Conservation (phyloP, 805 yeast species). For the Kodamaea restingae region DNA sequence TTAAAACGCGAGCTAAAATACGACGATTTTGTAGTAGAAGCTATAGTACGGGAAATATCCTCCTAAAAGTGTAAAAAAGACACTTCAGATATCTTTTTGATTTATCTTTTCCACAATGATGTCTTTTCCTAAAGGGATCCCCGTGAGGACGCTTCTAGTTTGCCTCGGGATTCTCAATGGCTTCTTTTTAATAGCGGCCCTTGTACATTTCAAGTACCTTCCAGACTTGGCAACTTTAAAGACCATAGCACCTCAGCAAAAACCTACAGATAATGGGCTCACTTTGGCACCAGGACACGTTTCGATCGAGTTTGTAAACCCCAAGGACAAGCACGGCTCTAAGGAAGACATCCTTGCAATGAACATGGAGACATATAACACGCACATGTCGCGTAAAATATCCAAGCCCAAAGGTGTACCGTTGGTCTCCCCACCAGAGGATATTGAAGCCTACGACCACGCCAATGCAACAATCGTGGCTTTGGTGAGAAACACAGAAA, state of each 20-base stretch:
- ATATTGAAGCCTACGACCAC: conserved; percentile 25
- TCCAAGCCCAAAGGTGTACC: conserved; percentile 47
- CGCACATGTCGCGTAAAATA: conserved; percentile 34
- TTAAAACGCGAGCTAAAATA: too few species aligned
- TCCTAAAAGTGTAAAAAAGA: too few species aligned
- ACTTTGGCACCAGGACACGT: conserved; percentile 26
- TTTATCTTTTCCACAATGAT: neutral
- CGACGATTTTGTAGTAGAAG: too few species aligned
- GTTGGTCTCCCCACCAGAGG: conserved; percentile 26
- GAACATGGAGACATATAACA: conserved; percentile 38
- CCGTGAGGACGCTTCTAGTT: neutral
- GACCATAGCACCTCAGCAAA: neutral
- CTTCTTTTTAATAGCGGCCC: neutral
- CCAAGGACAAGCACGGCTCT: conserved; percentile 23
- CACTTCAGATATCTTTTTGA: neutral
- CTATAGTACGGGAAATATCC: too few species aligned
- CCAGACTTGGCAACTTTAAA: conserved; percentile 1
- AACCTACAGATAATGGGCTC: conserved; percentile 5
- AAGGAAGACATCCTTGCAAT: conserved; percentile 30
- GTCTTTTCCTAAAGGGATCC: neutral
- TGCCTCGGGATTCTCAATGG: neutral
- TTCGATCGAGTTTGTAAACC: conserved; percentile 30
- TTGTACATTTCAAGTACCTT: conserved; percentile 1
- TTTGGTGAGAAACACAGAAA: conserved; percentile 67
- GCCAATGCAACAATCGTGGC: conserved; percentile 76